Conservation (phyloP, 306 rosid genomes). For the Pyrus communis region DNA sequence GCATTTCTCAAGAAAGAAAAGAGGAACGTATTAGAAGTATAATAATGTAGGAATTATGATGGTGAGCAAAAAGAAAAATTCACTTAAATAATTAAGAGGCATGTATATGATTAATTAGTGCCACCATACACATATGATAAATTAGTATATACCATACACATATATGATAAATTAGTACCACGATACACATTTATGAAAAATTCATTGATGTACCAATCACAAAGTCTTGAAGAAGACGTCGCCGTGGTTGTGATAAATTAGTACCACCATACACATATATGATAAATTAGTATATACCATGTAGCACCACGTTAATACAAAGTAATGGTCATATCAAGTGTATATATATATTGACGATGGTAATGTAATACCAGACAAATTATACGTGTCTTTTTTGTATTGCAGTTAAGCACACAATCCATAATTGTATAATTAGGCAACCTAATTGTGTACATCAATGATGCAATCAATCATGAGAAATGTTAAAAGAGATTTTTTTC, state of each 20-base stretch:
- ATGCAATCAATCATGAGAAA: not conserved
- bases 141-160: not conserved
- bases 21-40: not conserved
- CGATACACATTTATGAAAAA: no score
- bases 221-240: not conserved
- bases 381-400: not conserved
- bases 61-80: not conserved
- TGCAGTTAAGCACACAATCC: not conserved
- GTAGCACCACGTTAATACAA: not conserved
- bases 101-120: not conserved
- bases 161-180: not conserved
- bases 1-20: no score
- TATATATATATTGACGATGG: not conserved
- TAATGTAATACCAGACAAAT: slow-evolving; percentile 19
- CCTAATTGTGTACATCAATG: not conserved
- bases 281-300: not conserved
- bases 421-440: not conserved
- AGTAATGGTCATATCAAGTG: not conserved
- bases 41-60: not conserved
- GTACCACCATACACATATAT: not conserved
- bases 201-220: not conserved
- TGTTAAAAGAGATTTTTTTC: no score
- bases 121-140: not conserved
- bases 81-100: not conserved
- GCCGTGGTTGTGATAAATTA: not conserved